A percentile compares a stretch with the other conserved stretches of the same genome.
phyloP scores from a whole-genome alignment of 768 basidiomycete genomes.

The Boletus rubescentipes region DNA sequence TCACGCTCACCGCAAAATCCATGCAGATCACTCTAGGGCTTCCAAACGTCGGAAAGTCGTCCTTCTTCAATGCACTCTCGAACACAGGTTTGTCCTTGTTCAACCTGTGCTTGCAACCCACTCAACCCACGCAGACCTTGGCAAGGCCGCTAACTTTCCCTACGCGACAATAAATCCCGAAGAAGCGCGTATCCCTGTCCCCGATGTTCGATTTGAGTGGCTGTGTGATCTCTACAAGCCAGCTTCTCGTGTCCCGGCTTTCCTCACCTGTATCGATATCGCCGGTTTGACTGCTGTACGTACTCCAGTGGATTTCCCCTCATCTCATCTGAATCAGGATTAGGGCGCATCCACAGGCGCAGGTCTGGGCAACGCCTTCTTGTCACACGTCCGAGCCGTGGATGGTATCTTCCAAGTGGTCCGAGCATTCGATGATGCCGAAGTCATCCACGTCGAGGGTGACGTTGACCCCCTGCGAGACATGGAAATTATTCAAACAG shows the following conservation, averaged over 20 bases:
- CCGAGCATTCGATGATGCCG: slow-evolving; percentile 98
- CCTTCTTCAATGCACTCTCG: slow-evolving; percentile 97
- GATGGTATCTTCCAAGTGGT: slow-evolving; percentile 99
- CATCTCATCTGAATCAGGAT: slow-evolving; percentile 17
- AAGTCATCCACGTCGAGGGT: slow-evolving; percentile 98
- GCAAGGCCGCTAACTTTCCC: slow-evolving; percentile 96
- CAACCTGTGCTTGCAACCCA: not conserved
- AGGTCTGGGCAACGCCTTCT: slow-evolving; percentile 95
- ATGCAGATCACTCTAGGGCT: slow-evolving; percentile 51
- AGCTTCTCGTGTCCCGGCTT: slow-evolving; percentile 81
- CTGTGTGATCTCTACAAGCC: slow-evolving; percentile 91
- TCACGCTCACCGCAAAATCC: not conserved
- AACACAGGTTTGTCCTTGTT: slow-evolving; percentile 64
- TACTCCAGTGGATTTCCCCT: slow-evolving; percentile 8
- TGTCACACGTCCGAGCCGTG: slow-evolving; percentile 96
- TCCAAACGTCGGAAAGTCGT: slow-evolving; percentile 97
- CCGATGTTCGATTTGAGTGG: slow-evolving; percentile 94
- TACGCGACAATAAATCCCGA: slow-evolving; percentile 94
- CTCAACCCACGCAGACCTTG: slow-evolving; percentile 57
- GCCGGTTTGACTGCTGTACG: slow-evolving; percentile 92
- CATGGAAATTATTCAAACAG: slow-evolving; percentile 96
- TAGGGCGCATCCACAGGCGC: slow-evolving; percentile 97
- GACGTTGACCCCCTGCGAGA: slow-evolving; percentile 95
- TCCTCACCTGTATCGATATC: slow-evolving; percentile 97
- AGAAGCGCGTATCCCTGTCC: slow-evolving; percentile 94